Percentiles rank a stretch among this genome's conserved stretches.
phyloP scores from a whole-genome alignment of 768 basidiomycete species.

The Phaffia tasmanica region DNA sequence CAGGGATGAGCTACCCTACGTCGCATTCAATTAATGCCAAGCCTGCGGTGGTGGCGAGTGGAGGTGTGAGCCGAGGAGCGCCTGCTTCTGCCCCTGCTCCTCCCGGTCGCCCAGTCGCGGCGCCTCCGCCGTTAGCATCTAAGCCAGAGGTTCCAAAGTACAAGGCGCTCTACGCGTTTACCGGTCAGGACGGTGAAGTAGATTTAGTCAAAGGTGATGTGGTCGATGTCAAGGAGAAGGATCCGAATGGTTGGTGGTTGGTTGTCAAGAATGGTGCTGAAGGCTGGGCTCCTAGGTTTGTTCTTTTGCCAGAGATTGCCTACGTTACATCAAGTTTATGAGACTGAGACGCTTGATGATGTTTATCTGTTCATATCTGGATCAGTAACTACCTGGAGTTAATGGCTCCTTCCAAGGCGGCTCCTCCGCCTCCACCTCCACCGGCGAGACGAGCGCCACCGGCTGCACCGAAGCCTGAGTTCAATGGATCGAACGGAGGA shows the following conservation, averaged over 20 bases:
- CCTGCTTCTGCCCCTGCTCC: conserved; percentile 36
- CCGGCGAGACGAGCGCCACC: conserved; percentile 44
- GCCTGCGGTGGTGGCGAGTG: conserved; percentile 43
- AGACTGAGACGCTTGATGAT: background rate
- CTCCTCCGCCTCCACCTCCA: conserved; percentile 56
- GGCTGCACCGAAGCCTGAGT: conserved; percentile 34
- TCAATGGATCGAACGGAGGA: conserved; percentile 46
- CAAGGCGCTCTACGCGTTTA: conserved; percentile 80
- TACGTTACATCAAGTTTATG: background rate
- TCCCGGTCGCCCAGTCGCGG: conserved; percentile 45
- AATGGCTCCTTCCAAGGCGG: conserved; percentile 53
- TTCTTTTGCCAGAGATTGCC: background rate
- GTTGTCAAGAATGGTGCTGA: conserved; percentile 70
- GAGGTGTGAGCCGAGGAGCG: conserved; percentile 37
- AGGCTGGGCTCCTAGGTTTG: conserved; percentile 79
- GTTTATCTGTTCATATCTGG: background rate
- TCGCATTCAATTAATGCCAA: conserved; percentile 34
- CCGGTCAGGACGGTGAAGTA: conserved; percentile 85
- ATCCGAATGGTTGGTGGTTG: conserved; percentile 96
- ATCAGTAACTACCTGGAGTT: conserved; percentile 68
- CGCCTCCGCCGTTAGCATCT: conserved; percentile 46
- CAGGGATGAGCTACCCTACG: conserved; percentile 23
- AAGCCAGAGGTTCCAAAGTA: conserved; percentile 65
- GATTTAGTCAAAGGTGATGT: conserved; percentile 76
- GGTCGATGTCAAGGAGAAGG: conserved; percentile 83